A percentile compares a stretch with the other conserved stretches of the same genome.
Evolutionary conservation across 1,284 basidiomycete genomes (phyloP).

Genomic region (Coniferiporia sulphurascens): DNA sequence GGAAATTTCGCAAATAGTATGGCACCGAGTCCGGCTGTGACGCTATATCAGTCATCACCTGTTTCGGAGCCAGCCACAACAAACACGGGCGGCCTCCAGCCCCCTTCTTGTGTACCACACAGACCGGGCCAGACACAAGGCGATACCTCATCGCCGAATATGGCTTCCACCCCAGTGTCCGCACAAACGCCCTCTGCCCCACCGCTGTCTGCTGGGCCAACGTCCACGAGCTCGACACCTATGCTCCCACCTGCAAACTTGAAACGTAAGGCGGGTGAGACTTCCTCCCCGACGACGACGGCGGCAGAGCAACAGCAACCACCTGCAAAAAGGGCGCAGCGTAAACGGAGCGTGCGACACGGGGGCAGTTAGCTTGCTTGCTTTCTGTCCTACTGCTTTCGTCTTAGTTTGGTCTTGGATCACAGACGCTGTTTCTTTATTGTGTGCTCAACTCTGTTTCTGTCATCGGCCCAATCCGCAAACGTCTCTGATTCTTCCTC

Average conservation of each 20-base stretch:
- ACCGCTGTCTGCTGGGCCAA: constrained; percentile 27
- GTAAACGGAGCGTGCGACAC: constrained; percentile 35
- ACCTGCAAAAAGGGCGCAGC: constrained; percentile 10
- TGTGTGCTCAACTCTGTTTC: constrained; percentile 26
- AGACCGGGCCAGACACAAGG: constrained; percentile 5
- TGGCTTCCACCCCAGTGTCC: constrained; percentile 34
- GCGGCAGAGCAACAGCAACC: constrained; percentile 34
- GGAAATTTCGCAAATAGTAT: constrained; percentile 22
- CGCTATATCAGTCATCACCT: constrained; percentile 35
- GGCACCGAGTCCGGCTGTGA: constrained; percentile 29
- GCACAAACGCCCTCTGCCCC: constrained; percentile 33
- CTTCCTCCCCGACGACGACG: constrained; percentile 47
- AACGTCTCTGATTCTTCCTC: constrained; percentile 18
- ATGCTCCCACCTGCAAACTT: constrained; percentile 48
- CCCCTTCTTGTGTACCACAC: background rate
- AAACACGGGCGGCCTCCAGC: constrained; percentile 3
- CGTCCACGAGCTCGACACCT: constrained; percentile 38
- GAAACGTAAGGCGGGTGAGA: constrained; percentile 57
- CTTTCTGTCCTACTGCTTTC: constrained; percentile 13
- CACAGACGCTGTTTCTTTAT: constrained; percentile 16
- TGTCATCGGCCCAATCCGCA: constrained; percentile 19
- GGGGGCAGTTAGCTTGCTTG: constrained; percentile 36
- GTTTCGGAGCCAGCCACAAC: constrained; percentile 17
- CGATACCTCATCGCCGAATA: constrained; percentile 48
- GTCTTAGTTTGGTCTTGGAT: background rate